phyloP scores from a whole-genome alignment of 345 rosid genomes.

The Eucalyptus fibrosa region DNA sequence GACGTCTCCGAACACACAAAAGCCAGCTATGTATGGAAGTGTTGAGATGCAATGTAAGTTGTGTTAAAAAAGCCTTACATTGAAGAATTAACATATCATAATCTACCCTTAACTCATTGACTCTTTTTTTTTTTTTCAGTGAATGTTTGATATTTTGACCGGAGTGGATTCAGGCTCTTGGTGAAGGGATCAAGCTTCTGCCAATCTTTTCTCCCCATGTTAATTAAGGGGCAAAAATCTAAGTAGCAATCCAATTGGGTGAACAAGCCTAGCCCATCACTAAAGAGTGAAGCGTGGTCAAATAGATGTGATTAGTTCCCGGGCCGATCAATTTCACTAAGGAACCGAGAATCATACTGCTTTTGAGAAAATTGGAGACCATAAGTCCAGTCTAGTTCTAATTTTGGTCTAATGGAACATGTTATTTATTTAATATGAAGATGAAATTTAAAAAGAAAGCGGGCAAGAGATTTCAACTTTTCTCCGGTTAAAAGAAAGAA shows the following conservation, averaged over 20 bases:
- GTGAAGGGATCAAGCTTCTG: not conserved
- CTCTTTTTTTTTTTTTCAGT: not conserved
- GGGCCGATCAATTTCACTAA: too few species aligned
- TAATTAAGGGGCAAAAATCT: not conserved
- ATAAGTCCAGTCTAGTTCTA: fast-evolving
- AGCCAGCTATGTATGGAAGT: not conserved
- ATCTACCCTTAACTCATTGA: fast-evolving
- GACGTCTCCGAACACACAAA: not conserved
- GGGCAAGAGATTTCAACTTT: too few species aligned
- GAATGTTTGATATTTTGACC: not conserved
- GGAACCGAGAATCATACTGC: fast-evolving
- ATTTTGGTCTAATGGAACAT: fast-evolving
- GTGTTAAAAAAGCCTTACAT: not conserved
- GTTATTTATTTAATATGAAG: too few species aligned
- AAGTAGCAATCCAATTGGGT: not conserved
- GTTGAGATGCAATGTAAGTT: not conserved
- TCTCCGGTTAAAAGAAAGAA: too few species aligned
- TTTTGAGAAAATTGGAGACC: too few species aligned
- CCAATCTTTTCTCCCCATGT: not conserved
- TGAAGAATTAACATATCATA: fast-evolving
- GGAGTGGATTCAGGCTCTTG: fast-evolving
- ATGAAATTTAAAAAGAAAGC: too few species aligned
- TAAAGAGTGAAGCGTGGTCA: too few species aligned
- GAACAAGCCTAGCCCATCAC: not conserved
- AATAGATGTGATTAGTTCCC: fast-evolving